Evolutionary conservation across 805 yeast species (phyloP), one percentile per base, ranked within the genome.

Genomic region (Kluyveromyces aestuarii): DNA sequence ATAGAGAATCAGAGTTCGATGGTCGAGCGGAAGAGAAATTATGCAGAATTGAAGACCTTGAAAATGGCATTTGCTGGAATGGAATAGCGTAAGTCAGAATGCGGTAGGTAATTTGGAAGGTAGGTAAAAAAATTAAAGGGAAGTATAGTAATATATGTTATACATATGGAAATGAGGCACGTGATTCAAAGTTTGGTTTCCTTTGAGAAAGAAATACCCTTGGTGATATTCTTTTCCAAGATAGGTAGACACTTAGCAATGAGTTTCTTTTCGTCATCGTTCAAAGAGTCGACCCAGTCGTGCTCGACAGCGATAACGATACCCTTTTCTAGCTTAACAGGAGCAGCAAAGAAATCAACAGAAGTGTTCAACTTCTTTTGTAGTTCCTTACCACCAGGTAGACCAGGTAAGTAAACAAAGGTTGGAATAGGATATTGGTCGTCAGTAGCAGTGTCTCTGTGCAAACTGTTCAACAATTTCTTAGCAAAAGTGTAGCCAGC

Each of bases 401-500:
- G 59, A 17, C 79, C 81, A 13, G 79, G 77, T 53, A 84, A 73
- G 59, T 78, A 78, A 41, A 77, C 73, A 55, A 71, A 76, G 27
- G 80, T 64, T 38, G 81, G 75, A 52, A 77, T 75, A 13, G 50
- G 49, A 25, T 18, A 40, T 14, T 41, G 44, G 6, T 43, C 17
- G 46, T 69, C 64, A 56, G 62, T 55, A 48, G 64, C 66, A 19
- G 50, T 44, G 38, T 54, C 59, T 25, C 49, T 46, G 33, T 54
- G 54, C 41, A 64, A 55, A 46, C 63, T 62, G 37, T 75, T 72
- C 66, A 85, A 72, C 50, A 85, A 78, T 46, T 83, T 73, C 61
- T 78, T 79, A 46, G 88, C 84, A 58, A 85, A 79, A 64, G 81
- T 78, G 64, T 81, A 85, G 61, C 90, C 91, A 42, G 91, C 90